A percentile compares a stretch with the other conserved stretches of the same genome.
Evolutionary conservation across 352 stramenopile species (phyloP).

Genomic region (Pythium aphanidermatum): DNA sequence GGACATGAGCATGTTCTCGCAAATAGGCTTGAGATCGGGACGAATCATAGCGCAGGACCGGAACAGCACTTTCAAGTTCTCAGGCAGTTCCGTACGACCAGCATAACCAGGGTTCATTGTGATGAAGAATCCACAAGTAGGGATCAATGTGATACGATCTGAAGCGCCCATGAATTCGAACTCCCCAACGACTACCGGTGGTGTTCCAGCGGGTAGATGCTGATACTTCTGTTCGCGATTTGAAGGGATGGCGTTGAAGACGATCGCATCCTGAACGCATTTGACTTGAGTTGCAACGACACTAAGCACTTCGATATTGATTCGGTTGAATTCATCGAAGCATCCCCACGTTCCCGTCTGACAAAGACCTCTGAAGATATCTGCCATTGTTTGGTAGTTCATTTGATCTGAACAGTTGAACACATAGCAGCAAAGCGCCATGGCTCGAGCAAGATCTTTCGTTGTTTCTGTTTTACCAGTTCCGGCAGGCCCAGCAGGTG

Average conservation of each 20-base stretch:
- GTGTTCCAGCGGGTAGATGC: conserved; percentile 88
- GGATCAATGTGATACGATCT: conserved; percentile 80
- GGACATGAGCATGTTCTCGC: conserved; percentile 89
- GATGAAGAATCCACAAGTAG: conserved; percentile 92
- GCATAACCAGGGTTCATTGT: conserved; percentile 95
- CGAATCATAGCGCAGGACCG: conserved; percentile 92
- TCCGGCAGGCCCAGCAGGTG: conserved; percentile 89
- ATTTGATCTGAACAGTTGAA: conserved; percentile 90
- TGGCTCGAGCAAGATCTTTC: conserved; percentile 78
- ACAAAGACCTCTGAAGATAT: conserved; percentile 82
- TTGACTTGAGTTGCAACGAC: conserved; percentile 85
- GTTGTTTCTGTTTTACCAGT: conserved; percentile 90
- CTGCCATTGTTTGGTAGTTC: conserved; percentile 88
- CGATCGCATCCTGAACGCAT: conserved; percentile 81
- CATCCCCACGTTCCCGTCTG: conserved; percentile 85
- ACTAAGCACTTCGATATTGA: conserved; percentile 86
- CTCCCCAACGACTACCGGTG: conserved; percentile 82
- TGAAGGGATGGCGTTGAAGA: conserved; percentile 84
- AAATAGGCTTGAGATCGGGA: conserved; percentile 90
- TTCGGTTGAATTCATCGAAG: conserved; percentile 88
- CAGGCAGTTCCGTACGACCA: conserved; percentile 78
- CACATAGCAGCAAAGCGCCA: conserved; percentile 85
- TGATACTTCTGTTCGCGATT: conserved; percentile 96
- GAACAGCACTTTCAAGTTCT: conserved; percentile 91
- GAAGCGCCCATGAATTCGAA: conserved; percentile 87